Conservation (phyloP, 1,284 basidiomycete genomes). For the Wallemia ichthyophaga region DNA sequence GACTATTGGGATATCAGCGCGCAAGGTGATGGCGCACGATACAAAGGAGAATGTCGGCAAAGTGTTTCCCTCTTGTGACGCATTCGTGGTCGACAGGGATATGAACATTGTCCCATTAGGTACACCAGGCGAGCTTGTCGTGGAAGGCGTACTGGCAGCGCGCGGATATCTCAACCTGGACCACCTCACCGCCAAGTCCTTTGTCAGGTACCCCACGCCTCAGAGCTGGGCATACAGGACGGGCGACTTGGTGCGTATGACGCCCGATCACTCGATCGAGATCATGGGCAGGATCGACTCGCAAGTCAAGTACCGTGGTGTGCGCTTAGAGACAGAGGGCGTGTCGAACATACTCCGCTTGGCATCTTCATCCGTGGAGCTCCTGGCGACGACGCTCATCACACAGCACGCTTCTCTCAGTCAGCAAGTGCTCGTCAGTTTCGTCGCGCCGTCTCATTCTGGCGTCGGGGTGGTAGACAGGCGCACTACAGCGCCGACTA, state of each 20-base stretch:
- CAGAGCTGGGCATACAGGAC: conserved; percentile 23
- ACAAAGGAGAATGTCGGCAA: conserved; percentile 22
- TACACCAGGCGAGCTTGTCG: conserved; percentile 23
- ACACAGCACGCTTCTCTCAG: conserved; percentile 22
- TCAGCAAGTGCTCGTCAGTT: conserved; percentile 22
- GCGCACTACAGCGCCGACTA: conserved; percentile 15
- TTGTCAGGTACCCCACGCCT: conserved; percentile 21
- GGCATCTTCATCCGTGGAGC: conserved; percentile 9
- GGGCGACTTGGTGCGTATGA: conserved; percentile 25
- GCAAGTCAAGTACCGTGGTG: conserved; percentile 26
- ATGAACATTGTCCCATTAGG: conserved; percentile 21
- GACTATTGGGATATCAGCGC: conserved; percentile 25
- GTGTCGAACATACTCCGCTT: conserved; percentile 22
- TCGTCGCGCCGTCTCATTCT: conserved; percentile 18
- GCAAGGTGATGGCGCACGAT: conserved; percentile 19
- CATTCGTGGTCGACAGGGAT: conserved; percentile 18
- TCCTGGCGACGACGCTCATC: conserved; percentile 21
- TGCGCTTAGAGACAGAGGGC: conserved; percentile 26
- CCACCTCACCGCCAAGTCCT: conserved; percentile 21
- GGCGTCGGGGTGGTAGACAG: conserved; percentile 16
- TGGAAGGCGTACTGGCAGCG: conserved; percentile 24
- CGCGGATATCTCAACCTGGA: conserved; percentile 22
- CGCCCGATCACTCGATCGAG: conserved; percentile 24
- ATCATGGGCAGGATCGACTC: conserved; percentile 27
- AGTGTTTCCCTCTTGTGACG: conserved; percentile 16